Base-by-base conservation (phyloP, 176 grass and related monocot species). In the Oryza nivara region DNA sequence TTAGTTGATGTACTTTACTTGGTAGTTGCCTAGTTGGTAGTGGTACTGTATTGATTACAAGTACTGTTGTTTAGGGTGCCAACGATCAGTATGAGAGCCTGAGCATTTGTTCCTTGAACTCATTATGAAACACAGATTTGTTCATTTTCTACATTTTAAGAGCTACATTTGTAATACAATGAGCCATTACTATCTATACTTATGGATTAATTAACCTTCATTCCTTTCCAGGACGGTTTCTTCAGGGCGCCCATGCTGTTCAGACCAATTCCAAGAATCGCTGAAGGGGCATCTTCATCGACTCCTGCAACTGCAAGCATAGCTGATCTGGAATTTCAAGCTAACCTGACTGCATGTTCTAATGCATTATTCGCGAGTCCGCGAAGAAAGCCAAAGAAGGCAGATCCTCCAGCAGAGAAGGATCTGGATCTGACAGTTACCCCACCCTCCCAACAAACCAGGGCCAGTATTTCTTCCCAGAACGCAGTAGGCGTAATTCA, bases 361-460 rank as follows among this genome's bases (percentile, higher is more conserved):
- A 75, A 52, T 64, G 9, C 8, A 40, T 89, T 86, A 40, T 89
- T 86, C 65, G 58, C 80, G 70, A 89, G 46, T 45, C 47, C n/a
- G 14, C 20, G 36, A 68, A 47, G 56, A 58, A 47, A 77, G 14
- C 76, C 75, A 23, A 34, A 12, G 4, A 79, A 82, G 68, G 54
- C 79, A 70, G 79, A 60, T 65, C 44, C 38, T 76, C 44, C 41
- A 83, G 32, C 80, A 86, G 80, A 92, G 45, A 40, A 82, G 16
- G 83, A 83, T 74, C 38, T 92, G 75, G 90, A 89, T 73, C 80
- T 92, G 68, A 86, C 69, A n/a, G 84, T 89, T 71, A 83, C 70
- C 46, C 86, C 83, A 46, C 86, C 90, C 23, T 82, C 73, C 43
- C 86, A 82, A 79, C 86, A 92, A 77, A 88, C 25, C 6, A 79